These are phyloP conservation scores for Coleophoma eucalyptorum DNA, from an alignment of 2,329 filamentous ascomycete species.

Conservation along the genomic window DNA sequence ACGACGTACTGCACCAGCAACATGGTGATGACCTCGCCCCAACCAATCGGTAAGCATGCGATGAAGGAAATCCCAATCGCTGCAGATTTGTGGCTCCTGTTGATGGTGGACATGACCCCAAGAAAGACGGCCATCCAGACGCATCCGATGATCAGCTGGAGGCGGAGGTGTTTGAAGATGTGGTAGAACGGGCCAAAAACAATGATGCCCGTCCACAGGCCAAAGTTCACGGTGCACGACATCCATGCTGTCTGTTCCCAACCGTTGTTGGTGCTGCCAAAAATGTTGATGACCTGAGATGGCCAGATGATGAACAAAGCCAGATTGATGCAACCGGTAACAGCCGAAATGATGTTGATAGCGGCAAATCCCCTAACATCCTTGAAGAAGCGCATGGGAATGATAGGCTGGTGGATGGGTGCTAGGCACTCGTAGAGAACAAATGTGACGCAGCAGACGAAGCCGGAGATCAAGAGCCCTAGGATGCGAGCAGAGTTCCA, in stretches of 20 bases:
- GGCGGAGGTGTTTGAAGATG: not conserved
- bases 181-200: not conserved
- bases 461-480: conserved; percentile 22
- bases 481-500: conserved; percentile 16
- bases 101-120: not conserved
- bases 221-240: conserved; percentile 4
- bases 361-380: conserved; percentile 27
- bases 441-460: conserved; percentile 20
- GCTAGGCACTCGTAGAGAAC: conserved; percentile 13
- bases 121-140: not conserved
- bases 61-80: not conserved
- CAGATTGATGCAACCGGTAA: conserved; percentile 23
- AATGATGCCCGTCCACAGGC: not conserved
- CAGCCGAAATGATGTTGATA: conserved; percentile 23
- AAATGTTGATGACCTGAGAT: conserved; percentile 6
- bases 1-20: not conserved
- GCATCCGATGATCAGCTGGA: not conserved
- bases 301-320: conserved; percentile 28
- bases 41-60: not conserved
- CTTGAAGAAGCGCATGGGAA: conserved; percentile 29
- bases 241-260: not conserved
- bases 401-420: conserved; percentile 12
- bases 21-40: not conserved
- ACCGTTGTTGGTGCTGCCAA: not conserved
- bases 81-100: not conserved